Percentiles rank a stretch among this genome's conserved stretches.
Conservation (phyloP, 2,329 filamentous ascomycete genomes). For the Colletotrichum siamense region DNA sequence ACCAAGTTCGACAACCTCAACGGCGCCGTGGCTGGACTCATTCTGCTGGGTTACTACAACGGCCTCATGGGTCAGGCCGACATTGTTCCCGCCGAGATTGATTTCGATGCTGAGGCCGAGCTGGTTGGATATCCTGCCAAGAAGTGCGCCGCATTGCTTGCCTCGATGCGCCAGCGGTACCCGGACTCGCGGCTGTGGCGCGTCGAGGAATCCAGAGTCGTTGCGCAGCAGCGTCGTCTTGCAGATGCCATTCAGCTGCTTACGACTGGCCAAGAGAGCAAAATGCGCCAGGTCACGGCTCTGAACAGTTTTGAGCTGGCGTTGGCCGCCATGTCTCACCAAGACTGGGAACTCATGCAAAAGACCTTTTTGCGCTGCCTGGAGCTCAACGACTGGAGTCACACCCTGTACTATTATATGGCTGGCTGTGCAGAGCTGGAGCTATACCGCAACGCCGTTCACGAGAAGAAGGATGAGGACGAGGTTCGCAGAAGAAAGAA, state of each 20-base stretch:
- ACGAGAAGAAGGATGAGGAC: conserved; percentile 37
- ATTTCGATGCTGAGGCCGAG: conserved; percentile 59
- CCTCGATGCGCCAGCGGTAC: conserved; percentile 77
- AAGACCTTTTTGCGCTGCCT: conserved; percentile 77
- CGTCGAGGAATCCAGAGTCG: conserved; percentile 83
- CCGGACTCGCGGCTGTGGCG: conserved; percentile 86
- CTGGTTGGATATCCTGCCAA: conserved; percentile 75
- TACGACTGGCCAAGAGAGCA: conserved; percentile 62
- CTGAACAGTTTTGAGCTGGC: conserved; percentile 86
- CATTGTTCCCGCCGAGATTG: conserved; percentile 72
- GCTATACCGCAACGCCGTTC: conserved; percentile 72
- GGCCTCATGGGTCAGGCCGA: conserved; percentile 86
- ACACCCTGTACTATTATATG: conserved; percentile 88
- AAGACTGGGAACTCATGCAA: conserved; percentile 77
- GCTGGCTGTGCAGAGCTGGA: conserved; percentile 81
- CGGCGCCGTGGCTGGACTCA: conserved; percentile 85
- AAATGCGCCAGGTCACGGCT: conserved; percentile 88
- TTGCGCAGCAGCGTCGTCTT: conserved; percentile 70
- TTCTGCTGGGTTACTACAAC: conserved; percentile 87
- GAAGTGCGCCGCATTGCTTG: conserved; percentile 70
- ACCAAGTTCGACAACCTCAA: conserved; percentile 88
- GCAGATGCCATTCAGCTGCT: conserved; percentile 72
- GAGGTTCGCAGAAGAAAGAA: conserved; percentile 63
- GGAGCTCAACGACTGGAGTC: conserved; percentile 89
- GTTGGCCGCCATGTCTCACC: conserved; percentile 78